These are phyloP conservation scores for Camillea tinctor DNA, from an alignment of 2,329 filamentous ascomycete genomes.

Conservation along the genomic window DNA sequence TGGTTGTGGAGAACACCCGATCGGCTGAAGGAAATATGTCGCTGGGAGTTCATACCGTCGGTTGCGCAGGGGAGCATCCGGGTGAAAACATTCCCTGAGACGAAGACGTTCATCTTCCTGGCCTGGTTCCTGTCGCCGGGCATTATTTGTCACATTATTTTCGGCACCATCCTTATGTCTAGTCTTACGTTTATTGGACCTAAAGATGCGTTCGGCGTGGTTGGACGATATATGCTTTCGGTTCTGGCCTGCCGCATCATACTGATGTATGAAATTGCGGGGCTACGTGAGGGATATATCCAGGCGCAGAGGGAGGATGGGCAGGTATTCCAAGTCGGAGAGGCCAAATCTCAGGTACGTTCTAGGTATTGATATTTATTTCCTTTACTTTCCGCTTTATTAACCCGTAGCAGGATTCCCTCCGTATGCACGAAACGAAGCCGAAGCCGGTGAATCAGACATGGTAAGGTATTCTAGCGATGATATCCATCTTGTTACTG, in stretches of 20 bases:
- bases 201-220: conserved; percentile 22
- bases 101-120: conserved; percentile 7
- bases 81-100: conserved; percentile 6
- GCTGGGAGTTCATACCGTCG: conserved; percentile 9
- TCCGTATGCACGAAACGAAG: too few species aligned
- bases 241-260: conserved; percentile 25
- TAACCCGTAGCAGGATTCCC: too few species aligned
- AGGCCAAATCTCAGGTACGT: too few species aligned
- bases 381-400: too few species aligned
- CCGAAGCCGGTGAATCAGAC: too few species aligned
- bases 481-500: too few species aligned
- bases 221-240: conserved; percentile 24
- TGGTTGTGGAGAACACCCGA: conserved; percentile 8
- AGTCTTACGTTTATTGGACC: conserved; percentile 25
- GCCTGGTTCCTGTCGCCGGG: conserved; percentile 23
- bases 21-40: conserved; percentile 2
- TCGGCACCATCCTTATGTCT: conserved; percentile 27
- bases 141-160: conserved; percentile 26
- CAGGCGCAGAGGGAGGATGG: too few species aligned
- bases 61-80: conserved; percentile 9
- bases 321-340: too few species aligned
- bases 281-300: conserved; percentile 12
- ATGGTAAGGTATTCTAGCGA: too few species aligned
- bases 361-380: too few species aligned
- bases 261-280: conserved; percentile 28